Conservation (phyloP, 2,329 filamentous ascomycete species). For the Paecilomyces sp. region DNA sequence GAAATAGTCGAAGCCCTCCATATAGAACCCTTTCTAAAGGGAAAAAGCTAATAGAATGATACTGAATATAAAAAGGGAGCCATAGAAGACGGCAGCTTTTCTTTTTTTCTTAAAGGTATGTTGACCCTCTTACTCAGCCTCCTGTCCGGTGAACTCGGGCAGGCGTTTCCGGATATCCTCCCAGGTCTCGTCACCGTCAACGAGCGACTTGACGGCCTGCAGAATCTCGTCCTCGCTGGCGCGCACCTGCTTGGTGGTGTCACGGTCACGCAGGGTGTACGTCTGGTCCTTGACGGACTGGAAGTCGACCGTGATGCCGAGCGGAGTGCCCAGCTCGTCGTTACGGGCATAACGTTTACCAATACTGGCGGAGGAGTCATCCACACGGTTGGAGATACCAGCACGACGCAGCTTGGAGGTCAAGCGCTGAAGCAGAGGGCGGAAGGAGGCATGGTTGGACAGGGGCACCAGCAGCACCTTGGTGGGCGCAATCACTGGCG, state of each 20-base stretch:
- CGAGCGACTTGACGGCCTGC: slow-evolving; percentile 59
- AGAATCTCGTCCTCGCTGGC: slow-evolving; percentile 74
- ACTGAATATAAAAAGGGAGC: not conserved
- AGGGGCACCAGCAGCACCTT: slow-evolving; percentile 91
- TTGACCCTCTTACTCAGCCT: slow-evolving; percentile 36
- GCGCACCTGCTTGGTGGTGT: slow-evolving; percentile 85
- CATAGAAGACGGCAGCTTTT: not conserved
- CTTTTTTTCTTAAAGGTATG: not conserved
- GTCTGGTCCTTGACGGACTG: slow-evolving; percentile 83
- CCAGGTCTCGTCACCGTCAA: slow-evolving; percentile 59
- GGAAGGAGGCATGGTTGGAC: slow-evolving; percentile 73
- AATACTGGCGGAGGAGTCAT: slow-evolving; percentile 85
- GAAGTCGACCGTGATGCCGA: slow-evolving; percentile 93
- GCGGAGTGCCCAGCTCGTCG: slow-evolving; percentile 89
- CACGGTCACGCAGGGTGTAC: slow-evolving; percentile 82
- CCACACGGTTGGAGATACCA: slow-evolving; percentile 76
- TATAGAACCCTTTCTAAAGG: no score
- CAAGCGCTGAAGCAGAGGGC: slow-evolving; percentile 65
- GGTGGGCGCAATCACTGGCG: slow-evolving; percentile 75
- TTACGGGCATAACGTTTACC: slow-evolving; percentile 93
- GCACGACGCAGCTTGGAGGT: slow-evolving; percentile 68
- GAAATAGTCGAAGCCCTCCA: not conserved
- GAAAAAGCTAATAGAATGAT: not conserved
- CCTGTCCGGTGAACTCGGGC: slow-evolving; percentile 76
- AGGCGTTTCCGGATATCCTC: slow-evolving; percentile 67